phyloP scores from a whole-genome alignment of 352 stramenopile species.

The Pythium aristosporum region DNA sequence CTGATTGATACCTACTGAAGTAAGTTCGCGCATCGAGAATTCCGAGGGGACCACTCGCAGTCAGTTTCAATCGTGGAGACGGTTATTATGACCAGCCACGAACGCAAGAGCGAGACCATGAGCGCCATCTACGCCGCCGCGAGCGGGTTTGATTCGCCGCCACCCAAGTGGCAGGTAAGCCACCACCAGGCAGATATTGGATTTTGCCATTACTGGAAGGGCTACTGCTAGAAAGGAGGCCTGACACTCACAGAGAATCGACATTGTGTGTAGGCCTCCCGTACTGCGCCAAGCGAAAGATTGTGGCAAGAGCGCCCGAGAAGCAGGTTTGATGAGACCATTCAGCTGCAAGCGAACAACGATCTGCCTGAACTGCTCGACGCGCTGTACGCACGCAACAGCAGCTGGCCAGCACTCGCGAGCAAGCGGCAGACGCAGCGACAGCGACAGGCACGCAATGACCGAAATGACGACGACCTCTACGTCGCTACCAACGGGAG shows the following conservation, averaged over 20 bases:
- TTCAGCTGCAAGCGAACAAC: background rate
- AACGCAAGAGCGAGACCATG: constrained; percentile 16
- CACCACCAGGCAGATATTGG: background rate
- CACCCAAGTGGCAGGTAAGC: constrained; percentile 16
- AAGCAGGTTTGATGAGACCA: background rate
- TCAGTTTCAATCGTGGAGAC: background rate
- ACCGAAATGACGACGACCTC: constrained; percentile 6
- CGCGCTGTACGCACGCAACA: constrained; percentile 15
- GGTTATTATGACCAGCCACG: background rate
- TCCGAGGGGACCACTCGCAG: background rate
- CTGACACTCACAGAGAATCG: background rate
- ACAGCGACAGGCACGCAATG: background rate
- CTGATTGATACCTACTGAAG: constrained; percentile 5
- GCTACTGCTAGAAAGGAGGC: no score
- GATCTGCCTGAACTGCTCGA: constrained; percentile 17
- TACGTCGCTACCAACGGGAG: background rate
- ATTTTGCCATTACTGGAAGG: no score
- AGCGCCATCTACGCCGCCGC: constrained; percentile 33
- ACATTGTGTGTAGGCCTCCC: background rate
- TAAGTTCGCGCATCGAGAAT: background rate
- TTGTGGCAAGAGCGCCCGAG: background rate
- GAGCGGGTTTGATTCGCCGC: constrained; percentile 23
- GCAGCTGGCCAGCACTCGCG: constrained; percentile 11
- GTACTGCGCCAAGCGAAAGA: background rate
- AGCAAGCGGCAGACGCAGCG: background rate